A percentile compares a stretch with the other conserved stretches of the same genome.
phyloP scores from a whole-genome alignment of 2,329 filamentous ascomycete species.

The Cytospora piceicola region DNA sequence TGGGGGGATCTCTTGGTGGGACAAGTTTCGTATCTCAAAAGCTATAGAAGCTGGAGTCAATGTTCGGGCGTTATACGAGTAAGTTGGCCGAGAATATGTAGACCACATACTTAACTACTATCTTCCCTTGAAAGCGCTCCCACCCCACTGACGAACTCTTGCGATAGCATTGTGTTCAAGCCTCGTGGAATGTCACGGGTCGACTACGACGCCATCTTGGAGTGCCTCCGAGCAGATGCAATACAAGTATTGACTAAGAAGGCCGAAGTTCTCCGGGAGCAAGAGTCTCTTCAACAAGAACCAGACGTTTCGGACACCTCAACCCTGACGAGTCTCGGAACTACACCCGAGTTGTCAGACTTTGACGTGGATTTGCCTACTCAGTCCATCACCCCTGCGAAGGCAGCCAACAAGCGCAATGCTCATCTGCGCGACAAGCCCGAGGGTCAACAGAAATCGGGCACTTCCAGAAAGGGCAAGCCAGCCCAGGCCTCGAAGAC shows the following conservation, averaged over 20 bases:
- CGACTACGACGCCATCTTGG: not conserved
- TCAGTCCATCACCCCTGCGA: not conserved
- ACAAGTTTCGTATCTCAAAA: not conserved
- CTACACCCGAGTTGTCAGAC: conserved; percentile 1
- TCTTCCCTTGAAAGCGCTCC: not conserved
- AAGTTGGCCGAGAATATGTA: not conserved
- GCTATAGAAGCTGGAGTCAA: not conserved
- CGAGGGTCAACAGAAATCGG: not conserved
- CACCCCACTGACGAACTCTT: not conserved
- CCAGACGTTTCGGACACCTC: conserved; percentile 1
- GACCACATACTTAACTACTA: not conserved
- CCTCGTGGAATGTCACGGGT: conserved; percentile 21
- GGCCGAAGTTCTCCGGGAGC: not conserved
- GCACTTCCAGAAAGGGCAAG: not conserved
- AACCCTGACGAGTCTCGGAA: not conserved
- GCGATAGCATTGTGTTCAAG: conserved; percentile 12
- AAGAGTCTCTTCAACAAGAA: not conserved
- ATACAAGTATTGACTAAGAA: not conserved
- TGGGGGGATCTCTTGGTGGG: conserved; percentile 12
- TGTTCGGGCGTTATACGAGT: conserved; percentile 13
- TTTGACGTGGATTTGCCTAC: not conserved
- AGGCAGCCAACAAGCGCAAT: not conserved
- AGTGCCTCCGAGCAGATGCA: not conserved
- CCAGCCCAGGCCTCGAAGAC: not conserved
- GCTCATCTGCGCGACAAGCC: not conserved